Evolutionary conservation across 192 early-diverging fungal species (phyloP).

Genomic region (Pilaira anomala): DNA sequence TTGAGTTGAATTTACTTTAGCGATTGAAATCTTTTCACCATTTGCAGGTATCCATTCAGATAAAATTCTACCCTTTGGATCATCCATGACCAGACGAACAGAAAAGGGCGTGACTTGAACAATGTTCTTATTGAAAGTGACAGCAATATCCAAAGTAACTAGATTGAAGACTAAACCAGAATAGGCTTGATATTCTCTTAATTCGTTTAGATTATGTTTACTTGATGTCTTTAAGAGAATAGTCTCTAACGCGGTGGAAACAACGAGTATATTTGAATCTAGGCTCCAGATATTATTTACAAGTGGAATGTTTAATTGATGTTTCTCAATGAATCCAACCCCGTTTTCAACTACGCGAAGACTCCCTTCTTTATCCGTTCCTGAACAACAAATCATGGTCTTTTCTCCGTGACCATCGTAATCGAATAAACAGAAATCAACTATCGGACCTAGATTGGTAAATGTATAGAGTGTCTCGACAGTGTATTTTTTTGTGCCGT

Average conservation of each 20-base stretch:
- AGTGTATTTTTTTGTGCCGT: constrained; percentile 46
- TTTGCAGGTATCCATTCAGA: constrained; percentile 50
- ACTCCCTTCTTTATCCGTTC: constrained; percentile 65
- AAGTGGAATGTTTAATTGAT: constrained; percentile 57
- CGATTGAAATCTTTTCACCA: constrained; percentile 50
- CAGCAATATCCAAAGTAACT: constrained; percentile 43
- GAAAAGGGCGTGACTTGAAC: constrained; percentile 60
- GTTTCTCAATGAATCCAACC: constrained; percentile 74
- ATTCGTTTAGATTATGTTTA: background rate
- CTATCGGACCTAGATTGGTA: constrained; percentile 78
- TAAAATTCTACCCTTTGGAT: constrained; percentile 29
- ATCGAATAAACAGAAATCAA: constrained; percentile 85
- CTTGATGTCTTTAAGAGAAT: constrained; percentile 23
- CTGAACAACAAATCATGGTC: constrained; percentile 82
- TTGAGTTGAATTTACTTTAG: constrained; percentile 50
- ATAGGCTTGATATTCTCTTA: constrained; percentile 48
- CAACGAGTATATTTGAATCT: constrained; percentile 36
- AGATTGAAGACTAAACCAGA: constrained; percentile 31
- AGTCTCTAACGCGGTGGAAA: background rate
- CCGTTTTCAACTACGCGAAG: constrained; percentile 86
- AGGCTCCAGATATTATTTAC: constrained; percentile 64
- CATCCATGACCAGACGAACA: constrained; percentile 46
- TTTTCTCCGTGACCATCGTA: constrained; percentile 67
- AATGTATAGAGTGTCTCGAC: constrained; percentile 62
- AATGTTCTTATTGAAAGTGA: constrained; percentile 38